A percentile compares a stretch with the other conserved stretches of the same genome.
Conservation (phyloP, 2,329 filamentous ascomycete species). For the Pseudogymnoascus sp. region DNA sequence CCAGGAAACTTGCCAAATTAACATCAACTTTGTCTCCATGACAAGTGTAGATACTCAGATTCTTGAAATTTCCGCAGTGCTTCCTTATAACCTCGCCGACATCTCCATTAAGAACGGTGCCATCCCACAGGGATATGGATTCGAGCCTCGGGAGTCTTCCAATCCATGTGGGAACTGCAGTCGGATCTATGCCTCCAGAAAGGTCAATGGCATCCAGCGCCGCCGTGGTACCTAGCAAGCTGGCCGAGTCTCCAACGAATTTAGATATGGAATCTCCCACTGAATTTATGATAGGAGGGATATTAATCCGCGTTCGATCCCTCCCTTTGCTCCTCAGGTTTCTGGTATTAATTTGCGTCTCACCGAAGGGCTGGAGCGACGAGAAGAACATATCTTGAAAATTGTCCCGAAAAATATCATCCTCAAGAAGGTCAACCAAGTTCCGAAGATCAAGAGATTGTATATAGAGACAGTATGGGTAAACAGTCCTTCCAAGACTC, state of each 20-base stretch:
- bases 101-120: constrained; percentile 48
- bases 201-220: constrained; percentile 45
- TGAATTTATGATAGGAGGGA: constrained; percentile 34
- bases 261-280: constrained; percentile 51
- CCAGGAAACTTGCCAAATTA: constrained; percentile 51
- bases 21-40: constrained; percentile 43
- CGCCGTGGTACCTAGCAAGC: constrained; percentile 38
- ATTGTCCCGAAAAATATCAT: constrained; percentile 32
- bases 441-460: constrained; percentile 56
- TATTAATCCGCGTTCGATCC: constrained; percentile 27
- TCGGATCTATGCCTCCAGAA: constrained; percentile 45
- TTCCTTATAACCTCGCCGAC: constrained; percentile 46
- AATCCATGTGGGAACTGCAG: constrained; percentile 50
- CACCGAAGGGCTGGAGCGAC: constrained; percentile 29
- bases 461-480: constrained; percentile 64
- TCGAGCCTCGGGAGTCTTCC: constrained; percentile 49
- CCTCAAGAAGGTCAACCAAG: constrained; percentile 50
- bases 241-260: constrained; percentile 36
- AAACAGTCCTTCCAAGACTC: constrained; percentile 52
- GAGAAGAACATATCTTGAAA: constrained; percentile 34
- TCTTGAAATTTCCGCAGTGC: constrained; percentile 53
- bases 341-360: constrained; percentile 17
- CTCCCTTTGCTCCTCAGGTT: constrained; percentile 22
- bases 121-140: constrained; percentile 53
- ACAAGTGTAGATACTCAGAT: constrained; percentile 48